Evolutionary conservation across 805 yeast species (phyloP).

Genomic region (Pichia membranifaciens): DNA sequence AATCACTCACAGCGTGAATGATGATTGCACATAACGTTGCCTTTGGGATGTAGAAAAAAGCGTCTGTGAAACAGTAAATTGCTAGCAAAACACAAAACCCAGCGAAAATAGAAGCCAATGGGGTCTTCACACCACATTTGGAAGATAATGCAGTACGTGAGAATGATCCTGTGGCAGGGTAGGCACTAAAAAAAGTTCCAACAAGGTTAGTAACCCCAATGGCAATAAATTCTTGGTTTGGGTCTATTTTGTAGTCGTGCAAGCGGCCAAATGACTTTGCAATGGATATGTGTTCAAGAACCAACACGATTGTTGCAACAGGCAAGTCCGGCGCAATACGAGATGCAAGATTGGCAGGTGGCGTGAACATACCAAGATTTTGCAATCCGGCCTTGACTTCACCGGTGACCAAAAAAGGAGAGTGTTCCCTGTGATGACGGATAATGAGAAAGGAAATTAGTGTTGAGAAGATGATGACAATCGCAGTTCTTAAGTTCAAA

Average conservation of each 20-base stretch:
- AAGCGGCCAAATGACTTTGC: slow-evolving; percentile 90
- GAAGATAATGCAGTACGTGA: slow-evolving; percentile 92
- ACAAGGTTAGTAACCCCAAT: slow-evolving; percentile 87
- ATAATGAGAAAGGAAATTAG: slow-evolving; percentile 75
- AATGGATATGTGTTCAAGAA: slow-evolving; percentile 89
- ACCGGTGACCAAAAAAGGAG: slow-evolving; percentile 61
- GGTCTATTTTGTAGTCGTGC: slow-evolving; percentile 83
- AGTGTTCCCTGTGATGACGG: slow-evolving; percentile 30
- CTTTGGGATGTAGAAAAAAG: slow-evolving; percentile 86
- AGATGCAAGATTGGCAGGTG: slow-evolving; percentile 48
- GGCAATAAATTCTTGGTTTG: slow-evolving; percentile 91
- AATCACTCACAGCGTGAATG: slow-evolving; percentile 88
- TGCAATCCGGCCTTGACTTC: slow-evolving; percentile 76
- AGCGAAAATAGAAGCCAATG: slow-evolving; percentile 85
- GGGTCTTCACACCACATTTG: slow-evolving; percentile 93
- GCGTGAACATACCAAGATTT: slow-evolving; percentile 65
- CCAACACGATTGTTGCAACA: slow-evolving; percentile 73
- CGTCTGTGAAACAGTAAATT: slow-evolving; percentile 72
- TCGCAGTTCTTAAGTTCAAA: slow-evolving; percentile 74
- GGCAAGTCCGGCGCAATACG: slow-evolving; percentile 65
- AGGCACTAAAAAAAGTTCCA: slow-evolving; percentile 89
- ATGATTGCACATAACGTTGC: slow-evolving; percentile 84
- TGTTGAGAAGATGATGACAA: slow-evolving; percentile 77
- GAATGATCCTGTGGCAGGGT: slow-evolving; percentile 95
- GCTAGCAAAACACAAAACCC: slow-evolving; percentile 87